Evolutionary conservation across 2,329 filamentous ascomycete genomes (phyloP).

Genomic region (Pyrenochaeta sp.): DNA sequence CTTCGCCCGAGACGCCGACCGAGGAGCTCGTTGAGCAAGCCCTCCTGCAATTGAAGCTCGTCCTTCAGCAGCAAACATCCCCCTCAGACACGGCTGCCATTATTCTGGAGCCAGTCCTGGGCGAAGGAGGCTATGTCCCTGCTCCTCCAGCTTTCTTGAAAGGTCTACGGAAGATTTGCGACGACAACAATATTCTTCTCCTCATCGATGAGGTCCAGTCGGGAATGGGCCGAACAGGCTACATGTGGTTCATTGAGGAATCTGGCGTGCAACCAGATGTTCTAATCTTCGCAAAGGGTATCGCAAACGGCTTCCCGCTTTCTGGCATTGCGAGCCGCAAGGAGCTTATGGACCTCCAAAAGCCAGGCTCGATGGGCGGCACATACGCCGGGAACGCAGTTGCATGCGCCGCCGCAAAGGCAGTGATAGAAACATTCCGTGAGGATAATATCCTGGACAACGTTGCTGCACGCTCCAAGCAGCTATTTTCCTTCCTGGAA

Average conservation of each 20-base stretch:
- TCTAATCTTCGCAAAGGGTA: conserved; percentile 50
- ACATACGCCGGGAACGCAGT: conserved; percentile 41
- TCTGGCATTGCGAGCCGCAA: conserved; percentile 37
- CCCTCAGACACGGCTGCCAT: conserved; percentile 38
- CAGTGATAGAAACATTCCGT: conserved; percentile 32
- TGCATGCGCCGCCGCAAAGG: conserved; percentile 36
- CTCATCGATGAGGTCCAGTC: conserved; percentile 55
- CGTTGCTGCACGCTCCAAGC: conserved; percentile 34
- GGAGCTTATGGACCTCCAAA: conserved; percentile 36
- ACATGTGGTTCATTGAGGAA: conserved; percentile 55
- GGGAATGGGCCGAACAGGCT: conserved; percentile 54
- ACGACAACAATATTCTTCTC: conserved; percentile 54
- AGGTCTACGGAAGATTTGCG: conserved; percentile 51
- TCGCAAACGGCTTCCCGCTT: conserved; percentile 39
- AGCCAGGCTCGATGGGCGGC: conserved; percentile 39
- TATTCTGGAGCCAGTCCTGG: conserved; percentile 38
- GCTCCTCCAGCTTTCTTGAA: conserved; percentile 39
- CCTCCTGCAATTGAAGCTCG: conserved; percentile 35
- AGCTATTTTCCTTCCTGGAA: conserved; percentile 33
- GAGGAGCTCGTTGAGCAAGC: conserved; percentile 34
- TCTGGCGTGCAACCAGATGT: conserved; percentile 54
- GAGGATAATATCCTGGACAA: conserved; percentile 39
- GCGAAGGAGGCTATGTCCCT: conserved; percentile 40
- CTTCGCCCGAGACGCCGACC: conserved; percentile 29
- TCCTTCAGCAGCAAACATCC: conserved; percentile 34